Base-by-base conservation (phyloP, 2,329 filamentous ascomycete genomes). In the Fusarium chuoi region DNA sequence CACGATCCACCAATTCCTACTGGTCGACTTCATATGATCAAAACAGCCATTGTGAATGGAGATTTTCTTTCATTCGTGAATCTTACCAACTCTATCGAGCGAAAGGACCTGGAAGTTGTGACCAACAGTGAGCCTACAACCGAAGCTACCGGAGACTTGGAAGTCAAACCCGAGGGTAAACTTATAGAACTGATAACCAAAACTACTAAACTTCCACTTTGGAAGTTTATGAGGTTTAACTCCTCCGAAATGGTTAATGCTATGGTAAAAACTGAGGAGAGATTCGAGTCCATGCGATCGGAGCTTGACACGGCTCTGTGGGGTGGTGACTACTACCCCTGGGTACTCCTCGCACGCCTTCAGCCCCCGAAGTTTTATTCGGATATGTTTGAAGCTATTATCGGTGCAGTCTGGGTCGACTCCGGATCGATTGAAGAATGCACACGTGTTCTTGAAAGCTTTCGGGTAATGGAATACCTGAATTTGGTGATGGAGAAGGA, bases 401-500 rank as follows among this genome's bases (percentile, higher is more conserved):
- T 98, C 0, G 96, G 94, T 0, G 95, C 95, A 0, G 87, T 98
- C 0, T 98, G 93, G 85, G 85, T 98, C 26, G 96, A 98, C 80
- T 93, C 87, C 0, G 93, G 92, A 0, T 86, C 88, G 3, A 79
- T 94, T 20, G 84, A 84, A 0, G 80, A 79, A 0, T 97, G 94
- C 76, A 84, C 87, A 56, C 78, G 60, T 0, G 86, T 98, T 42
- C 80, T 94, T 0, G 86, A 89, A 49, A 83, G 84, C 1, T 83
- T 94, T 7, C 94, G 94, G 0, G 85, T 98, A 9, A 73, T 95
- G 44, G 79, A 82, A 1, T 89, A 90, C 72, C 81, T 97, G 65
- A 83, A 88, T 0, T 86, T 91, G 6, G 83, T 95, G 17, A 75
- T 97, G 15, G 82, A 85, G 2, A 87, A 88, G 6, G 78, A 82